Evolutionary conservation across 2,329 filamentous ascomycete genomes (phyloP), one percentile per base, ranked within the genome.

Genomic region (Nigrospora sphaerica): DNA sequence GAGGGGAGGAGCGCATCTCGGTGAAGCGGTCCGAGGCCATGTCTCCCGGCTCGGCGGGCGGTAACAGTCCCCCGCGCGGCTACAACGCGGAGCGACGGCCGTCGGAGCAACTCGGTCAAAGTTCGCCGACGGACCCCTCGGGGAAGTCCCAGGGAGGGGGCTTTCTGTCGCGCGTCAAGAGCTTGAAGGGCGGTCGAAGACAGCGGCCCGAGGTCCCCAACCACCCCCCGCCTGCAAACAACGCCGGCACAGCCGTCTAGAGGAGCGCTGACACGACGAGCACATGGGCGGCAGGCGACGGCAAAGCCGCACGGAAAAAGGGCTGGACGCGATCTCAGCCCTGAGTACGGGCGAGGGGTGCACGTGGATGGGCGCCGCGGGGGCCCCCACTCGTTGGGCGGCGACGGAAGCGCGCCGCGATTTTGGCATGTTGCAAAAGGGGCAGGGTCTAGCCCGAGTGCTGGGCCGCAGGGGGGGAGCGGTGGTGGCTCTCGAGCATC

Each of bases 91-190:
- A 88, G 66, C 77, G 85, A 54, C 78, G 83, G 54, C 64, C 74
- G 3, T 89, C 85, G 5, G 70, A 75, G 14, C 85, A 87, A 53
- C 73, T 68, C 12, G 61, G 64, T 31, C 58, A 62, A 13, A 55
- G 60, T 16, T 36, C 28, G 23, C 59, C 59, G 42, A 70, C 72
- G 48, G 72, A 69, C 35, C 66, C 65, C 53, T 61, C 63, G 54
- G 62, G 67, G 54, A 71, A 73, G 60, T 64, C 64, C 12, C 52
- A 52, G 41, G 68, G 71, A 39, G 77, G 78, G 40, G 85, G 87
- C 2, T 83, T 95, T 51, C 63, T 95, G 51, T 86, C 80, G 44
- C 80, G 88, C 46, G 88, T 93, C 70, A 90, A 88, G 76, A 89
- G 85, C 65, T 69, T 93, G 66, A 91, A 88, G 71, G 84, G 85